These are phyloP conservation scores for Fusarium sp. DNA, from an alignment of 2,329 filamentous ascomycete species.

Conservation along the genomic window DNA sequence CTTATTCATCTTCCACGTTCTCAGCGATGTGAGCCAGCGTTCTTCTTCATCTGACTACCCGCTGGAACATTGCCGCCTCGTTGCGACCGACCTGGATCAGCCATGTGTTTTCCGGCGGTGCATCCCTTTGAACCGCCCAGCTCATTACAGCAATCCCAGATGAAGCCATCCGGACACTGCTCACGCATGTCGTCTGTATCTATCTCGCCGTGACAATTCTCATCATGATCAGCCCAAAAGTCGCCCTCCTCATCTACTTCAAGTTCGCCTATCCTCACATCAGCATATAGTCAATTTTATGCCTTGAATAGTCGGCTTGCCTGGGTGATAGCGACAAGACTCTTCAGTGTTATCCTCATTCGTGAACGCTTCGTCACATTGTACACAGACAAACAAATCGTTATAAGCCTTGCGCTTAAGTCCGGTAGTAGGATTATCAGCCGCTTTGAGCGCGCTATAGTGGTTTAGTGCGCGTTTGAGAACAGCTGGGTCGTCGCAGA, in stretches of 20 bases:
- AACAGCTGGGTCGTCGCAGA: slow-evolving; percentile 23
- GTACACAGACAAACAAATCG: slow-evolving; percentile 31
- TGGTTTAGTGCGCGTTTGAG: slow-evolving; percentile 10
- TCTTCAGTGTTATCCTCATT: slow-evolving; percentile 20
- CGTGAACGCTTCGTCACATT: slow-evolving; percentile 23
- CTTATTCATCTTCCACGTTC: neutral
- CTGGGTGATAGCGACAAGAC: slow-evolving; percentile 21
- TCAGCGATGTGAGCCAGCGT: neutral
- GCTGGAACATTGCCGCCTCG: slow-evolving; percentile 20
- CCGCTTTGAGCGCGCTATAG: slow-evolving; percentile 6
- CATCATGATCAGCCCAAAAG: slow-evolving; percentile 24
- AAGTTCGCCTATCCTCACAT: slow-evolving; percentile 2
- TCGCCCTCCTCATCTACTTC: slow-evolving; percentile 1
- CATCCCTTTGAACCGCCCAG: slow-evolving; percentile 6
- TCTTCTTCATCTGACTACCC: slow-evolving; percentile 14
- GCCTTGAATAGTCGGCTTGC: slow-evolving; percentile 2
- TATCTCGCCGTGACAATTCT: slow-evolving; percentile 10
- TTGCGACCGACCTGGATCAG: slow-evolving; percentile 10
- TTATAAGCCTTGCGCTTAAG: slow-evolving; percentile 34
- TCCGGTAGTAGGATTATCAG: neutral
- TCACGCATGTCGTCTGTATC: slow-evolving; percentile 20
- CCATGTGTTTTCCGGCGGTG: slow-evolving; percentile 10
- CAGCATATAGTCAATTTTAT: neutral
- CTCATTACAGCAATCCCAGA: slow-evolving; percentile 9
- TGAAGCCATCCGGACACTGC: slow-evolving; percentile 16